Evolutionary conservation across 768 basidiomycete genomes (phyloP).

Genomic region (Nidularia pulvinata): DNA sequence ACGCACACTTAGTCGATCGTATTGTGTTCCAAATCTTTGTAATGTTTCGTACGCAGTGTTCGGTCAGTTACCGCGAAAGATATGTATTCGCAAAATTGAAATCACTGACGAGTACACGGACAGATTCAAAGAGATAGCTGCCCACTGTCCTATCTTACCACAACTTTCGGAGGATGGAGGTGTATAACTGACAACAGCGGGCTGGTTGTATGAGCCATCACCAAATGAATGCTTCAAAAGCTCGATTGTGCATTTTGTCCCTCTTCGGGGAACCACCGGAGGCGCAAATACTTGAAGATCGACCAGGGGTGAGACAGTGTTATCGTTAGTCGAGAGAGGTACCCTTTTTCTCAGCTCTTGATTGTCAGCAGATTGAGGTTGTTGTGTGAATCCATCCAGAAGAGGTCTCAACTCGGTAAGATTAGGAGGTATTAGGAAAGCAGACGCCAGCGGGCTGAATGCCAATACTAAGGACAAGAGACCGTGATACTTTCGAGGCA

Average conservation of each 20-base stretch:
- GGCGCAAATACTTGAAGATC: slow-evolving; percentile 28
- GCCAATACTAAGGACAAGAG: no score
- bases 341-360: not conserved
- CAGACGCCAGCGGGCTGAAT: no score
- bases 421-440: not conserved
- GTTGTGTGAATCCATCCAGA: not conserved
- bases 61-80: not conserved
- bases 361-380: not conserved
- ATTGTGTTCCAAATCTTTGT: not conserved
- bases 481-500: no score
- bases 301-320: slow-evolving; percentile 20
- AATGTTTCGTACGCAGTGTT: not conserved
- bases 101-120: slow-evolving; percentile 45
- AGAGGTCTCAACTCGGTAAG: not conserved
- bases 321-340: slow-evolving; percentile 17
- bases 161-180: slow-evolving; percentile 48
- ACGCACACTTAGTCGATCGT: not conserved
- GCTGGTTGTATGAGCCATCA: slow-evolving; percentile 20
- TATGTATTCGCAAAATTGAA: not conserved
- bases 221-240: slow-evolving; percentile 26
- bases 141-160: slow-evolving; percentile 57
- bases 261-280: slow-evolving; percentile 7
- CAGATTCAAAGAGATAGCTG: slow-evolving; percentile 46
- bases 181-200: slow-evolving; percentile 25
- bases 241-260: slow-evolving; percentile 15